A percentile compares a stretch with the other conserved stretches of the same genome.
Conservation (phyloP, 2,329 filamentous ascomycete species). For the Chrysosporium queenslandicum region DNA sequence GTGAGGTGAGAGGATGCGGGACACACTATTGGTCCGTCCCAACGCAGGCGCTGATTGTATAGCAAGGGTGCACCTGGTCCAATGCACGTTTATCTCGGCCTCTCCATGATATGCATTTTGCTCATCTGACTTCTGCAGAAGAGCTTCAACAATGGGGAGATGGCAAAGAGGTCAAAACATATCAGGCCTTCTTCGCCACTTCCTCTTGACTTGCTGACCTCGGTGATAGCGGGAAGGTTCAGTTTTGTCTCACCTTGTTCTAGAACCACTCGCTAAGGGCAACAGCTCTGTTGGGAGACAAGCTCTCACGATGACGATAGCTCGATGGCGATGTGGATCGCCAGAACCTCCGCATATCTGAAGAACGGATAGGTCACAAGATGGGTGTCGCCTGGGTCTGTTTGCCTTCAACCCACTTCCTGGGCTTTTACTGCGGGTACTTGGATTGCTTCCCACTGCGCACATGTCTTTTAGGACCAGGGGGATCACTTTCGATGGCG, state of each 20-base stretch:
- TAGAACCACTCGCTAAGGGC: not conserved
- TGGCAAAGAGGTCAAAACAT: not conserved
- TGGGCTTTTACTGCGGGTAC: not conserved
- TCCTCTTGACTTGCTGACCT: not conserved
- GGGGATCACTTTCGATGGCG: not conserved
- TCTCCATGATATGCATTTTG: not conserved
- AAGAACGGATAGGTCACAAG: not conserved
- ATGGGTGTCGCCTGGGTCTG: not conserved
- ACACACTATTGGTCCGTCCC: not conserved
- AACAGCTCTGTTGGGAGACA: too few species aligned
- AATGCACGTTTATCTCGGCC: slow-evolving; percentile 4
- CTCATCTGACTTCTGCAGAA: not conserved
- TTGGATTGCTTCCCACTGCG: not conserved
- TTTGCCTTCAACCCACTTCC: not conserved
- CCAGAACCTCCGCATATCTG: not conserved
- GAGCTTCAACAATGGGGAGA: not conserved
- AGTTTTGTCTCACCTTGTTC: not conserved
- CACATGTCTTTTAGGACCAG: not conserved
- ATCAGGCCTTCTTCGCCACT: not conserved
- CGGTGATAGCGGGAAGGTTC: not conserved
- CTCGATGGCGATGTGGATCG: not conserved
- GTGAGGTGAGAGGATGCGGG: too few species aligned
- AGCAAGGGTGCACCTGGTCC: slow-evolving; percentile 7
- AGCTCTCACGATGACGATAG: not conserved
- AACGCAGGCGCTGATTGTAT: not conserved